Conservation (phyloP, 2,329 filamentous ascomycete species). For the Teratosphaeria zuluensis region DNA sequence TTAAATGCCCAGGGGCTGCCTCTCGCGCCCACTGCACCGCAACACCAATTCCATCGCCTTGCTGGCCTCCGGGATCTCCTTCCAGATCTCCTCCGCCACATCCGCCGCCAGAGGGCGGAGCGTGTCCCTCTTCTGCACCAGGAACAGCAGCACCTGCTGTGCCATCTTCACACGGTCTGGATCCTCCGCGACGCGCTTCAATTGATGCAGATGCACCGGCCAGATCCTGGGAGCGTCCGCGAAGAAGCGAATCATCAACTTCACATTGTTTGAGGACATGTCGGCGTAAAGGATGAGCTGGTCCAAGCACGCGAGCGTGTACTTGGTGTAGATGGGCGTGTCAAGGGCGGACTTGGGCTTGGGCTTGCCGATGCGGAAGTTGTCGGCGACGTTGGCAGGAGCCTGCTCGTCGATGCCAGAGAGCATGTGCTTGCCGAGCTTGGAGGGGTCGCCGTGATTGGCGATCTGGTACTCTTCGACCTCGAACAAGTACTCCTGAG, state of each 20-base stretch:
- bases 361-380: neutral
- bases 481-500: constrained; percentile 97
- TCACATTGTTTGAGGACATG: constrained; percentile 78
- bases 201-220: constrained; percentile 58
- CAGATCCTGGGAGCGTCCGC: constrained; percentile 82
- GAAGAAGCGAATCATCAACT: constrained; percentile 76
- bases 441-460: neutral
- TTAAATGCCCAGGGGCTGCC: too few relatives aligned
- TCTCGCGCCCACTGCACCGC: neutral
- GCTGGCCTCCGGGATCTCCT: constrained; percentile 34
- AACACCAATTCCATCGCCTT: neutral
- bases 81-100: constrained; percentile 49
- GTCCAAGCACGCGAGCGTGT: constrained; percentile 46
- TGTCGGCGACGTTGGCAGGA: neutral
- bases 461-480: constrained; percentile 35
- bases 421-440: neutral
- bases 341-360: constrained; percentile 4
- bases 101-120: constrained; percentile 48
- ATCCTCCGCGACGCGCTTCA: constrained; percentile 55
- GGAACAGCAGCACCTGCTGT: constrained; percentile 48
- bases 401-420: neutral
- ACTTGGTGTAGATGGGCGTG: constrained; percentile 19
- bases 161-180: constrained; percentile 53
- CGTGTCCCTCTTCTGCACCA: constrained; percentile 51
- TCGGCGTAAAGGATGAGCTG: constrained; percentile 40